Evolutionary conservation across 2,329 filamentous ascomycete species (phyloP), one percentile per base, ranked within the genome.

Genomic region (Pestalotiopsis sp.): DNA sequence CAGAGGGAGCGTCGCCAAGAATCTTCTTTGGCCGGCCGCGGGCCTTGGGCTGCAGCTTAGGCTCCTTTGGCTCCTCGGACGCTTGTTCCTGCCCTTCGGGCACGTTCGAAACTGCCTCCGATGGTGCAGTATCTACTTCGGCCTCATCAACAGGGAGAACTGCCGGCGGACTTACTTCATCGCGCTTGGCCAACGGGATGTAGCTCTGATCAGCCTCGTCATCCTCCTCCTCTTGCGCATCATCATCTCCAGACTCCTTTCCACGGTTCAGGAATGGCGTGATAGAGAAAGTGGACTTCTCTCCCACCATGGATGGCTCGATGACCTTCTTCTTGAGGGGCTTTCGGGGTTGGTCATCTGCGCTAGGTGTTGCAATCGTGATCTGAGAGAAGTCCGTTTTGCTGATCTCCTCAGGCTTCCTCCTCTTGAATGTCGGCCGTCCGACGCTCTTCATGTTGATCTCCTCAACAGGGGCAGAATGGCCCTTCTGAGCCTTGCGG

Each of bases 201-300:
- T 71, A 57, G n/a, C 73, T 71, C 13, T 74, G 73, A 60, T 76
- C 76, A 17, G 75, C 70, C 11, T 71, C 35, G 38, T 71, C 69
- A 20, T 69, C 74, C 9, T 77, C 77, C n/a, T 78, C 73, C 3
- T 68, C 56, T 24, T 73, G 70, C 3, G 71, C 69, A 59, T 70
- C 70, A 22, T 76, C 73, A 62, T 91, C 81, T 70, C 84, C 90
- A 69, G 85, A 76, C 4, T 78, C 83, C 78, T 86, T 89, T 30
- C 88, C 91, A 64, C 91, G 89, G 78, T 94, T 97, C 69, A 98
- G 84, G 82, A 97, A 98, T 0, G 95, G 95, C 0, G 95, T 98
- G 71, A 98, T 94, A 3, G 94, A 97, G 79, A 98, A 98, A 2
- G 87, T 90, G 0, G 94, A 98, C 79, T 97, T 98, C 75, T 97